Percentiles rank a stretch among this genome's conserved stretches.
phyloP scores from a whole-genome alignment of 1,284 basidiomycete genomes.

The Cutaneotrichosporon daszewskae region DNA sequence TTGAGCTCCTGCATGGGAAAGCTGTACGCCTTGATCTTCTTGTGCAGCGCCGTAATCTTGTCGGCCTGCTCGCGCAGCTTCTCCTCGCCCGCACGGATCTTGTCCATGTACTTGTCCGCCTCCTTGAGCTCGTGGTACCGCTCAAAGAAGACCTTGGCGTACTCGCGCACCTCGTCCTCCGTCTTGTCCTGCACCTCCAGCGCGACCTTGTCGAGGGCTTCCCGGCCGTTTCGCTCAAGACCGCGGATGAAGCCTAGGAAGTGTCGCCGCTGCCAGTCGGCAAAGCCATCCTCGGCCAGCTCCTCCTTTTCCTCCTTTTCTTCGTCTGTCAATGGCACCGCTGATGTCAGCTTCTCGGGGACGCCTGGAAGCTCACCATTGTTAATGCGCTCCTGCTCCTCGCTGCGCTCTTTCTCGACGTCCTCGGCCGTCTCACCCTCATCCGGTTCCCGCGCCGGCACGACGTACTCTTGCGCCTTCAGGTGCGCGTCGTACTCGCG shows the following conservation, averaged over 20 bases:
- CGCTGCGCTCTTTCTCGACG: conserved; percentile 72
- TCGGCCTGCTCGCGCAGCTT: conserved; percentile 59
- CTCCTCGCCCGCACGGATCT: conserved; percentile 75
- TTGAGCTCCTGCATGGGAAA: conserved; percentile 94
- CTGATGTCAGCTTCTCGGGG: conserved; percentile 47
- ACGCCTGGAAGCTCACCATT: conserved; percentile 53
- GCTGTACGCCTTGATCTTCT: conserved; percentile 73
- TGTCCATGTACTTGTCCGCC: conserved; percentile 70
- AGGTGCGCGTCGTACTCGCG: conserved; percentile 77
- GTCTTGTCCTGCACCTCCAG: conserved; percentile 83
- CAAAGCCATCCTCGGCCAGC: conserved; percentile 73
- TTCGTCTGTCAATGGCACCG: conserved; percentile 79
- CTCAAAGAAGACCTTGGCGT: conserved; percentile 82
- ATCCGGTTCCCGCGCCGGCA: conserved; percentile 63
- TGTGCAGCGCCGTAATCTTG: conserved; percentile 78
- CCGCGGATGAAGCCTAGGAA: conserved; percentile 87
- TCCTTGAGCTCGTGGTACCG: conserved; percentile 83
- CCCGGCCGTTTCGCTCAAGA: conserved; percentile 79
- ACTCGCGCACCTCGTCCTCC: conserved; percentile 70
- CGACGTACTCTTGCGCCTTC: conserved; percentile 62
- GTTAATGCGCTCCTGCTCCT: conserved; percentile 82
- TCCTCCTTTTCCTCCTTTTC: conserved; percentile 74
- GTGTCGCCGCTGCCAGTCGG: conserved; percentile 84
- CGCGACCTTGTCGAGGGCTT: conserved; percentile 63
- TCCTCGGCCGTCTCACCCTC: conserved; percentile 71